A percentile compares a stretch with the other conserved stretches of the same genome.
Evolutionary conservation across 2,329 filamentous ascomycete species (phyloP).

Genomic region (Monosporascus sp.): DNA sequence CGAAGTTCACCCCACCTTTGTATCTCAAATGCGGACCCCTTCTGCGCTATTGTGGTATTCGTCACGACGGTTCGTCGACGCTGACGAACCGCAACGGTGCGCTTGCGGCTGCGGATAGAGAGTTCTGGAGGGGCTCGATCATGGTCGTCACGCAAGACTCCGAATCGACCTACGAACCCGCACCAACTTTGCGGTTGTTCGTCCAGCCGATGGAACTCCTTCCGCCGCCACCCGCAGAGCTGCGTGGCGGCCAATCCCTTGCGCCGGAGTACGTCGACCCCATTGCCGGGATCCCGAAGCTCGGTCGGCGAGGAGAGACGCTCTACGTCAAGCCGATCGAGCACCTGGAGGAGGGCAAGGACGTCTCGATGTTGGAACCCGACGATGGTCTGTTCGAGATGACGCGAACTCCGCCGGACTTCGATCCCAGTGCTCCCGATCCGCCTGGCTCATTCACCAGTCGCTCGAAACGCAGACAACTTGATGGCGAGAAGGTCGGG

Average conservation of each 20-base stretch:
- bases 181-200: conserved; percentile 77
- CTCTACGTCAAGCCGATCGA: conserved; percentile 89
- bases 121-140: conserved; percentile 87
- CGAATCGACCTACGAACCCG: conserved; percentile 74
- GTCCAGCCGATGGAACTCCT: conserved; percentile 79
- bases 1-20: conserved; percentile 75
- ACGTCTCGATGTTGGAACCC: conserved; percentile 73
- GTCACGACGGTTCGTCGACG: conserved; percentile 49
- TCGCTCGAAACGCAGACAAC: conserved; percentile 44
- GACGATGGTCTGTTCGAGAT: conserved; percentile 79
- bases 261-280: conserved; percentile 84
- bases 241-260: conserved; percentile 58
- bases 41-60: conserved; percentile 81
- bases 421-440: conserved; percentile 39
- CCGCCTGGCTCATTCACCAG: conserved; percentile 48
- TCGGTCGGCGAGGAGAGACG: conserved; percentile 78
- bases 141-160: conserved; percentile 92
- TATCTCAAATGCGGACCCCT: conserved; percentile 88
- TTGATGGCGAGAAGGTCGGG: conserved; percentile 75
- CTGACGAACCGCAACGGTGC: conserved; percentile 31
- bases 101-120: conserved; percentile 45
- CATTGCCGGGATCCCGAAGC: conserved; percentile 78
- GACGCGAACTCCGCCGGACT: conserved; percentile 48
- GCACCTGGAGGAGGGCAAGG: conserved; percentile 69
- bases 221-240: conserved; percentile 67